A percentile compares a stretch with the other conserved stretches of the same genome.
Conservation (phyloP, 192 early-diverging fungal species). For the Dissophora globulifera region DNA sequence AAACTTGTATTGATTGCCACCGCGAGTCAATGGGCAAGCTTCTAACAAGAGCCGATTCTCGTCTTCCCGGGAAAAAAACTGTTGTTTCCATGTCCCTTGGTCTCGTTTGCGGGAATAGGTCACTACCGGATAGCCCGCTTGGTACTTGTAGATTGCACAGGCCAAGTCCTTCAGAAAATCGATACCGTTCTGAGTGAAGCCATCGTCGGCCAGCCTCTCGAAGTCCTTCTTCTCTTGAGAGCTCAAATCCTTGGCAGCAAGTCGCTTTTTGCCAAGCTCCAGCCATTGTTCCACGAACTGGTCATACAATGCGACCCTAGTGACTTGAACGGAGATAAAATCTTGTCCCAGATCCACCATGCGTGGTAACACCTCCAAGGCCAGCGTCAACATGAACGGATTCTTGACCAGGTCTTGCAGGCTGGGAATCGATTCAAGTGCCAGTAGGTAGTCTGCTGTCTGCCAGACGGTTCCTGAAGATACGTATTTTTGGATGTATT, state of each 20-base stretch:
- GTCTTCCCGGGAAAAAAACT: not conserved
- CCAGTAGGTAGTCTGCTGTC: not conserved
- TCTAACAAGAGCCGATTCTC: constrained; percentile 6
- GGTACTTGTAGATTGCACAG: constrained; percentile 3
- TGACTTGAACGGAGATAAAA: not conserved
- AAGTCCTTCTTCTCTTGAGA: no score
- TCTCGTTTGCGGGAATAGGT: no score
- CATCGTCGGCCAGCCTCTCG: no score
- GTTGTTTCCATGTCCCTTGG: constrained; percentile 6
- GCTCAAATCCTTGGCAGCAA: not conserved
- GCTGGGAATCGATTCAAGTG: not conserved
- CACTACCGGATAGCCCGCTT: no score
- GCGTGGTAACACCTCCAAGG: constrained; percentile 6
- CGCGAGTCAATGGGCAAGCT: not conserved
- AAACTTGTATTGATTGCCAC: no score
- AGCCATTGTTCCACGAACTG: constrained; percentile 3
- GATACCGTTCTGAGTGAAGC: no score
- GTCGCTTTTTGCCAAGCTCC: no score
- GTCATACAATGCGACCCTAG: constrained; percentile 6
- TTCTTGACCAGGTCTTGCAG: constrained; percentile 6
- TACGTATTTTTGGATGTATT: constrained; percentile 10
- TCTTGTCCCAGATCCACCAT: not conserved
- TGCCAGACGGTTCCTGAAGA: not conserved
- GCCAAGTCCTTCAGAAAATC: constrained; percentile 7
- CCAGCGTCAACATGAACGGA: constrained; percentile 11